Conservation (phyloP, 495 filamentous ascomycete genomes). For the Penicillium lividum region DNA sequence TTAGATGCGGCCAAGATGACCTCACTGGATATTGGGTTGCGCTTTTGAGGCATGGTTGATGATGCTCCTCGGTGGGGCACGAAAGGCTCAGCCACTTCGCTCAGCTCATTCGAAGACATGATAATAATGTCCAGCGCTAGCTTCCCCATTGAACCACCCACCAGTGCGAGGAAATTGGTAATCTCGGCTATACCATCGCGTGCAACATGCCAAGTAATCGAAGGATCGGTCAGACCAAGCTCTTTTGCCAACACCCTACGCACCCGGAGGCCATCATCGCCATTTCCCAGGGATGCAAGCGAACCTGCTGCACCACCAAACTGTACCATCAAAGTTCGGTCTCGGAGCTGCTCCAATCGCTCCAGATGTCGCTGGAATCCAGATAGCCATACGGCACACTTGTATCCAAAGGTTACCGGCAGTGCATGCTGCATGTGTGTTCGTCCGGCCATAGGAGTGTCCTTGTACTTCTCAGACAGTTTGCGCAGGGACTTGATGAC, state of each 20-base stretch:
- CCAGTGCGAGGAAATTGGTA: slow-evolving; percentile 43
- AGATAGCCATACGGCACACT: slow-evolving; percentile 11
- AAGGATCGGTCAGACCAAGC: slow-evolving; percentile 33
- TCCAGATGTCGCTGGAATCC: slow-evolving; percentile 8
- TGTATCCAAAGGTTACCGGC: slow-evolving; percentile 21
- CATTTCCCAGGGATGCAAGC: slow-evolving; percentile 31
- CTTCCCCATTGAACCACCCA: slow-evolving; percentile 48
- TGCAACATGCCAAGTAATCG: slow-evolving; percentile 45
- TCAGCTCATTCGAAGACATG: slow-evolving; percentile 50
- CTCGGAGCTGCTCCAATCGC: neutral
- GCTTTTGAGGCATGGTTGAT: slow-evolving; percentile 54
- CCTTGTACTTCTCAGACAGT: slow-evolving; percentile 38
- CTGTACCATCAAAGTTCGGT: slow-evolving; percentile 21
- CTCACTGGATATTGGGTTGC: slow-evolving; percentile 51
- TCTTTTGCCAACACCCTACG: slow-evolving; percentile 34
- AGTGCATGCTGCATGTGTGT: slow-evolving; percentile 52
- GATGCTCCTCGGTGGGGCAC: slow-evolving; percentile 50
- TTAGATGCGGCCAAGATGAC: slow-evolving; percentile 49
- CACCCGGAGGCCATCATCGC: slow-evolving; percentile 28
- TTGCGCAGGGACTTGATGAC: slow-evolving; percentile 28
- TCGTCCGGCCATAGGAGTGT: slow-evolving; percentile 45
- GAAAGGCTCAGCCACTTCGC: slow-evolving; percentile 50
- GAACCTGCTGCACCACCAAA: slow-evolving; percentile 47
- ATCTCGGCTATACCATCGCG: slow-evolving; percentile 48
- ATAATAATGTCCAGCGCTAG: slow-evolving; percentile 50